These are phyloP conservation scores for Citeromyces matritensis DNA, from an alignment of 805 yeast genomes.

Conservation along the genomic window DNA sequence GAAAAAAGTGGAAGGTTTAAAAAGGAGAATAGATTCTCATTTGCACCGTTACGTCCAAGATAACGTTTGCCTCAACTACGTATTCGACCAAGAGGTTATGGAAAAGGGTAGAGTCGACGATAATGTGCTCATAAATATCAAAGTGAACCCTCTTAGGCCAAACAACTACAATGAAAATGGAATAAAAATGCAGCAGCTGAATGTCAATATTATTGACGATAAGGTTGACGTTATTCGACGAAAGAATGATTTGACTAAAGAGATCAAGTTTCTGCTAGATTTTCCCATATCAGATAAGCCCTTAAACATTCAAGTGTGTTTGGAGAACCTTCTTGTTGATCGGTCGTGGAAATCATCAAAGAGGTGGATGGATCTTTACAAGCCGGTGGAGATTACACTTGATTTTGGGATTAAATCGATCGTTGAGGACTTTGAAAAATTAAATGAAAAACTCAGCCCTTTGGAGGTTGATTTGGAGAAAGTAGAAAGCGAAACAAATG, in stretches of 20 bases:
- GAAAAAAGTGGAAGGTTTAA: too few species aligned
- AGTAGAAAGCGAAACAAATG: conserved; percentile 8
- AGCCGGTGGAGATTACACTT: too few species aligned
- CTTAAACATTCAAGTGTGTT: conserved; percentile 13
- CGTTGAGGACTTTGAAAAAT: conserved; percentile 7
- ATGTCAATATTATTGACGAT: conserved; percentile 12
- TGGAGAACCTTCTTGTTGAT: conserved; percentile 13
- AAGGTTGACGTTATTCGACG: conserved; percentile 12
- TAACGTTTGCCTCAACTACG: too few species aligned
- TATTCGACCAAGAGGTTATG: too few species aligned
- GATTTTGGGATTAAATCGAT: conserved; percentile 13
- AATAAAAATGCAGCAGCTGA: conserved; percentile 9
- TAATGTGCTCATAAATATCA: too few species aligned
- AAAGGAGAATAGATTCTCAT: too few species aligned
- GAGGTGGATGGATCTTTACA: conserved; percentile 7
- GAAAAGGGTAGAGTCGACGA: too few species aligned
- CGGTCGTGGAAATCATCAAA: conserved; percentile 11
- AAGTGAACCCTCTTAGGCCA: not conserved
- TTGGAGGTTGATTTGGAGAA: conserved; percentile 4
- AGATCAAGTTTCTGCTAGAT: conserved; percentile 7
- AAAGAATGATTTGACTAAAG: conserved; percentile 8
- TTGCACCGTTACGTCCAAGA: too few species aligned
- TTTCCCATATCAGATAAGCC: conserved; percentile 7
- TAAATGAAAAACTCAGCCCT: conserved; percentile 6
- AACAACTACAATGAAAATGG: conserved; percentile 5